A percentile compares a stretch with the other conserved stretches of the same genome.
phyloP scores from a whole-genome alignment of 352 stramenopile genomes.

The Phytopythium chamaehyphon region DNA sequence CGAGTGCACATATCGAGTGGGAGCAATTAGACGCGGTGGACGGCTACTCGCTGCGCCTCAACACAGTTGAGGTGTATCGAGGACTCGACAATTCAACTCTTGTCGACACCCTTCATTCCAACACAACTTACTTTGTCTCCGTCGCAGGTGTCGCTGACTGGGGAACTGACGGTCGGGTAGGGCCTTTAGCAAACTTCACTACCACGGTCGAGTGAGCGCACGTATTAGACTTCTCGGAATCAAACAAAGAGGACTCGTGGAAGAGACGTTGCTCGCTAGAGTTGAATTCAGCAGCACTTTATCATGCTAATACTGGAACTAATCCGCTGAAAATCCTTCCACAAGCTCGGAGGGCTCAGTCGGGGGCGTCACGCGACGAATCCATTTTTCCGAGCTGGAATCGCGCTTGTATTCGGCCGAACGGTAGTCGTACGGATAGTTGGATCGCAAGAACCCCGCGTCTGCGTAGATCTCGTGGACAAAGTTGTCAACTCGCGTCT shows the following conservation, averaged over 20 bases:
- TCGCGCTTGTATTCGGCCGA: conserved; percentile 54
- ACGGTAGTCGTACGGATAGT: conserved; percentile 62
- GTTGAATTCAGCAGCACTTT: background rate
- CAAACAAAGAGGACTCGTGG: too few species aligned
- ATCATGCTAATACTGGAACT: background rate
- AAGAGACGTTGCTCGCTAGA: too few species aligned
- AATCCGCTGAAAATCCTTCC: conserved; percentile 11
- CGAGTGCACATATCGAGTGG: conserved; percentile 43
- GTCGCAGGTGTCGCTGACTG: conserved; percentile 63
- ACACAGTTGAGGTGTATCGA: conserved; percentile 72
- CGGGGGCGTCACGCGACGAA: conserved; percentile 25
- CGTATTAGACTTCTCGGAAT: too few species aligned
- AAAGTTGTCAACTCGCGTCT: conserved; percentile 30
- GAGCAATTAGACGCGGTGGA: conserved; percentile 37
- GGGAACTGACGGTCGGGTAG: conserved; percentile 51
- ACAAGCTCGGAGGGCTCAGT: conserved; percentile 19
- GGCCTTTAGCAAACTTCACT: conserved; percentile 67
- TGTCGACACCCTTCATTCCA: conserved; percentile 43
- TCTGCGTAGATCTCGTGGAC: conserved; percentile 74
- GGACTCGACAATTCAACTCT: conserved; percentile 32
- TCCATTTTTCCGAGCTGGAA: conserved; percentile 30
- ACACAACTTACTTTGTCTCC: conserved; percentile 69
- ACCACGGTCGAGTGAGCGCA: conserved; percentile 23
- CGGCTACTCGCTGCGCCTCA: conserved; percentile 71
- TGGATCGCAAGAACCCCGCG: conserved; percentile 41